These are phyloP conservation scores for Penicillium sp. DNA, from an alignment of 2,329 filamentous ascomycete species.

Conservation along the genomic window DNA sequence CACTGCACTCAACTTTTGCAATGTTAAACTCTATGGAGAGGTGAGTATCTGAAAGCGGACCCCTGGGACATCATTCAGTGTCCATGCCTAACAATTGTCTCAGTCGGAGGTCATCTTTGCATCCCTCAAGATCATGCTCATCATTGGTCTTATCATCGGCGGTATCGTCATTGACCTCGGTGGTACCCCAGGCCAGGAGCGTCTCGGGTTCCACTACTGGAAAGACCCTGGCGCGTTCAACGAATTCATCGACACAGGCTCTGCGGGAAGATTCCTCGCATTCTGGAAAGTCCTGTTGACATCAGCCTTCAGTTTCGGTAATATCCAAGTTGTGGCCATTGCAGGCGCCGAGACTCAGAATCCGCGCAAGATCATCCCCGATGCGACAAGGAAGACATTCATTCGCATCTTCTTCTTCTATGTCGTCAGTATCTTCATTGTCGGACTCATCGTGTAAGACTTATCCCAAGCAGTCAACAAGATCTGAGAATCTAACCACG, in stretches of 20 bases:
- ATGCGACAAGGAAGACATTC: conserved; percentile 10
- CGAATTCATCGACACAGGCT: conserved; percentile 6
- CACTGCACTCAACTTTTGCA: conserved; percentile 3
- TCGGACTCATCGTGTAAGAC: conserved; percentile 1
- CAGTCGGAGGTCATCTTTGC: conserved; percentile 10
- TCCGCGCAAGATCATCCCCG: conserved; percentile 10
- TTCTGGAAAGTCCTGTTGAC: conserved; percentile 11
- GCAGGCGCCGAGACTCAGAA: conserved; percentile 11
- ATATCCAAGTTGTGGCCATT: conserved; percentile 11
- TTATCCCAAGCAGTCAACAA: not conserved
- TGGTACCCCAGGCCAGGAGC: conserved; percentile 9
- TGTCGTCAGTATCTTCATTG: not conserved
- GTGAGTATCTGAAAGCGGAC: not conserved
- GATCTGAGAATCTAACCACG: not conserved
- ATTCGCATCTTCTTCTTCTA: conserved; percentile 9
- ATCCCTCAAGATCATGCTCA: conserved; percentile 10
- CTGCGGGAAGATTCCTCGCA: conserved; percentile 10
- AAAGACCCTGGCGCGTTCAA: conserved; percentile 7
- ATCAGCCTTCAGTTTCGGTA: conserved; percentile 6
- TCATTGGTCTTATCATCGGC: conserved; percentile 10
- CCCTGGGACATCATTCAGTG: not conserved
- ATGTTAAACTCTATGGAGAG: conserved; percentile 7
- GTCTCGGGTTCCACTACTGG: conserved; percentile 13
- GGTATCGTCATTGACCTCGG: conserved; percentile 11
- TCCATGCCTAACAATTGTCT: not conserved